Evolutionary conservation across 768 basidiomycete genomes (phyloP).

Genomic region (Udeniomyces megalosporus): DNA sequence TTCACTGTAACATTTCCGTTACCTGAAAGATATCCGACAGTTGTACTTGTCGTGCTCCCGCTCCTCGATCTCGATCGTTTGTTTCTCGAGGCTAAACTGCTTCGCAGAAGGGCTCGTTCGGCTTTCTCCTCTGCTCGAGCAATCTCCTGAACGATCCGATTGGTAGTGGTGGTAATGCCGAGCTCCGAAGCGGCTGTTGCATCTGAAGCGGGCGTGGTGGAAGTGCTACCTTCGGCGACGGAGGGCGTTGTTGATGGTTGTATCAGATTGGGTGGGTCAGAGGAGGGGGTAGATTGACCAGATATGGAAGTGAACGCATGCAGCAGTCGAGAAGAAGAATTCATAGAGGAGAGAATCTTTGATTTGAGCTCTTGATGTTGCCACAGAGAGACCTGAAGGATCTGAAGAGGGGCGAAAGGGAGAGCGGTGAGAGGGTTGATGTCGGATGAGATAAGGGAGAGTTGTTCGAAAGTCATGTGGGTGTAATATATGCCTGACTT

Average conservation of each 20-base stretch:
- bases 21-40: no score
- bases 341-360: constrained; percentile 19
- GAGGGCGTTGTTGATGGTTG: no score
- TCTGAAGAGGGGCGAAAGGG: constrained; percentile 49
- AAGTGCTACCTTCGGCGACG: background rate
- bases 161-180: constrained; percentile 42
- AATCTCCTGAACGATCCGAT: constrained; percentile 35
- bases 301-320: no score
- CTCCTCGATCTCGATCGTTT: background rate
- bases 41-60: background rate
- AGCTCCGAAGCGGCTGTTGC: constrained; percentile 35
- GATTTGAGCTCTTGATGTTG: constrained; percentile 28
- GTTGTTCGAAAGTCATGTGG: constrained; percentile 70
- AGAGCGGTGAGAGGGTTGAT: constrained; percentile 52
- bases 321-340: background rate
- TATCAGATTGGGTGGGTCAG: no score
- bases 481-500: constrained; percentile 62
- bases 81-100: background rate
- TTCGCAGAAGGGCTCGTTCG: background rate
- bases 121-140: background rate
- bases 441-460: constrained; percentile 57
- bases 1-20: background rate
- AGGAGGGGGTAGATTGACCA: no score
- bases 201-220: background rate
- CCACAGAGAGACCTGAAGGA: constrained; percentile 70